phyloP scores from a whole-genome alignment of 1,284 basidiomycete species.

The Somion occarium region DNA sequence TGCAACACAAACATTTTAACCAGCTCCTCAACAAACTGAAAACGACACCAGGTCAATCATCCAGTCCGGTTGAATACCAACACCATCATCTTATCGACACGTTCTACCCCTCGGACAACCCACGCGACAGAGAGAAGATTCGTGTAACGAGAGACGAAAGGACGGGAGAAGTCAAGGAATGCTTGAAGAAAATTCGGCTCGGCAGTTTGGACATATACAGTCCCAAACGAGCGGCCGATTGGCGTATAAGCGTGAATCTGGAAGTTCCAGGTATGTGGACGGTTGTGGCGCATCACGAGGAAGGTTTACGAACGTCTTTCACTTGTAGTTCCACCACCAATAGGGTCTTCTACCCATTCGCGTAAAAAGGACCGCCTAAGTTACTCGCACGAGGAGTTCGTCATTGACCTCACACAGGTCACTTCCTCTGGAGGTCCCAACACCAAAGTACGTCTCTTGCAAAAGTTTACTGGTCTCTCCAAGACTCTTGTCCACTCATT shows the following conservation, averaged over 20 bases:
- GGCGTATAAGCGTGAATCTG: slow-evolving; percentile 86
- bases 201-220: slow-evolving; percentile 86
- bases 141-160: slow-evolving; percentile 85
- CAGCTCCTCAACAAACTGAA: slow-evolving; percentile 73
- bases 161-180: slow-evolving; percentile 59
- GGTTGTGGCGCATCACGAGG: no score
- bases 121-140: slow-evolving; percentile 57
- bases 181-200: slow-evolving; percentile 77
- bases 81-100: slow-evolving; percentile 82
- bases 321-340: slow-evolving; percentile 13
- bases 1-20: slow-evolving; percentile 87
- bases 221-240: slow-evolving; percentile 83
- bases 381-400: slow-evolving; percentile 90
- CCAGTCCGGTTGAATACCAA: slow-evolving; percentile 57
- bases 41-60: slow-evolving; percentile 39
- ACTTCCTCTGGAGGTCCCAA: slow-evolving; percentile 43
- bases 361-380: slow-evolving; percentile 89
- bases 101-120: slow-evolving; percentile 60
- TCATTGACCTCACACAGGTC: slow-evolving; percentile 93
- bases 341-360: slow-evolving; percentile 51
- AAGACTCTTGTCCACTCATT: slow-evolving; percentile 4
- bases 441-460: slow-evolving; percentile 39
- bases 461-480: slow-evolving; percentile 3
- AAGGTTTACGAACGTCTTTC: slow-evolving; percentile 2
- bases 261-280: slow-evolving; percentile 74